These are phyloP conservation scores for Sequoia sempervirens DNA, from an alignment of 75 land plant species.

Conservation along the genomic window DNA sequence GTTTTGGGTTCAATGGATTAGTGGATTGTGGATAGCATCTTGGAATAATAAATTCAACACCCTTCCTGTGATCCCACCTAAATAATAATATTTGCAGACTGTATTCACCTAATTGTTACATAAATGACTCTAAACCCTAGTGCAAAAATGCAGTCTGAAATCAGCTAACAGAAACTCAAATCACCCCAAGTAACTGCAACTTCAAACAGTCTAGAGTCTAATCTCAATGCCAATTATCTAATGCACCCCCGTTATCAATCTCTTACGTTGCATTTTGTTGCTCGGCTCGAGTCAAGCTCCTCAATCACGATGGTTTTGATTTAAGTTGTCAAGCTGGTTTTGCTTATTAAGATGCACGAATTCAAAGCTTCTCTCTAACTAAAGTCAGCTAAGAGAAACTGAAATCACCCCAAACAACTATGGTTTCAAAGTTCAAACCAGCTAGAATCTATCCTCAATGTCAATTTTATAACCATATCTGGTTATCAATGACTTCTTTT, in stretches of 20 bases:
- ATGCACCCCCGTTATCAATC: slow-evolving; percentile 3
- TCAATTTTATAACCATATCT: not conserved
- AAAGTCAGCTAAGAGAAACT: not conserved
- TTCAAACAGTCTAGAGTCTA: not conserved
- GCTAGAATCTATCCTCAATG: not conserved
- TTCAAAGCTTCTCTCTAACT: not conserved
- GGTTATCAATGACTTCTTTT: not conserved
- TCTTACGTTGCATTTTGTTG: not conserved
- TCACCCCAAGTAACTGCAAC: not conserved
- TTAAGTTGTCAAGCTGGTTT: not conserved
- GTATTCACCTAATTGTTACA: not conserved
- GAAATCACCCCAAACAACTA: not conserved
- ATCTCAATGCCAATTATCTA: not conserved
- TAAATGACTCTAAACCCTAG: not conserved
- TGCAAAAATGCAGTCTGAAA: not conserved
- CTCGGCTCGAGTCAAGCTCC: not conserved
- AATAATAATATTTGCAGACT: not conserved
- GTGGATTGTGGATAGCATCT: not conserved
- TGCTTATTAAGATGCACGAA: not conserved
- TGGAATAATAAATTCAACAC: not conserved
- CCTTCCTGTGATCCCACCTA: not conserved
- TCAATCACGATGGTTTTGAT: not conserved
- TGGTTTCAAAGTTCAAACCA: not conserved
- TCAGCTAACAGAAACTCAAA: not conserved
- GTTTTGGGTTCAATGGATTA: slow-evolving; percentile 1